Percentiles rank a stretch among this genome's conserved stretches.
Evolutionary conservation across 768 basidiomycete genomes (phyloP).

Genomic region (Mycena albidolilacea): DNA sequence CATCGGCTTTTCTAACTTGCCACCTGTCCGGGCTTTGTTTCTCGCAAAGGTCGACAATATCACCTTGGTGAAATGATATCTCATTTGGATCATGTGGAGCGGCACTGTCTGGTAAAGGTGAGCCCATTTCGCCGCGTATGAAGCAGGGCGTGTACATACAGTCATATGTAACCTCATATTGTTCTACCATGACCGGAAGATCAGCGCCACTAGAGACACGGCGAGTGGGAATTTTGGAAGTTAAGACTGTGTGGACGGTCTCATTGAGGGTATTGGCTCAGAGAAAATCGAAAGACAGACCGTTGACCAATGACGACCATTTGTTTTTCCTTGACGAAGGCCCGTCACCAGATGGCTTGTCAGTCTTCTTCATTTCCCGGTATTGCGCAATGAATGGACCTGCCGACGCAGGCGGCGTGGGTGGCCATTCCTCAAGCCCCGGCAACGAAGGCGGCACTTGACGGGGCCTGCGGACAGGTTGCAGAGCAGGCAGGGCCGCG

Average conservation of each 20-base stretch:
- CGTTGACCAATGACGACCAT: neutral
- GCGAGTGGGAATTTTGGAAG: neutral
- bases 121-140: neutral
- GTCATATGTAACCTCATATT: neutral
- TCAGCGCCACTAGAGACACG: neutral
- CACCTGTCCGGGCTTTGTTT: neutral
- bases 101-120: neutral
- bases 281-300: neutral
- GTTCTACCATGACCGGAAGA: neutral
- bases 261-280: neutral
- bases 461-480: no score
- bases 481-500: neutral
- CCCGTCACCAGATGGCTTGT: neutral
- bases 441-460: no score
- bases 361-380: neutral
- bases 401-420: no score
- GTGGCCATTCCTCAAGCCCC: no score
- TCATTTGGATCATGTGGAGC: neutral
- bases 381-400: no score
- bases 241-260: neutral
- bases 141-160: neutral
- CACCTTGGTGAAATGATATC: neutral
- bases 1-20: neutral
- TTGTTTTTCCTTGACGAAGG: neutral
- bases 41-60: neutral